These are phyloP conservation scores for Vanderwaltozyma polyspora DNA, from an alignment of 805 yeast genomes.

Conservation along the genomic window DNA sequence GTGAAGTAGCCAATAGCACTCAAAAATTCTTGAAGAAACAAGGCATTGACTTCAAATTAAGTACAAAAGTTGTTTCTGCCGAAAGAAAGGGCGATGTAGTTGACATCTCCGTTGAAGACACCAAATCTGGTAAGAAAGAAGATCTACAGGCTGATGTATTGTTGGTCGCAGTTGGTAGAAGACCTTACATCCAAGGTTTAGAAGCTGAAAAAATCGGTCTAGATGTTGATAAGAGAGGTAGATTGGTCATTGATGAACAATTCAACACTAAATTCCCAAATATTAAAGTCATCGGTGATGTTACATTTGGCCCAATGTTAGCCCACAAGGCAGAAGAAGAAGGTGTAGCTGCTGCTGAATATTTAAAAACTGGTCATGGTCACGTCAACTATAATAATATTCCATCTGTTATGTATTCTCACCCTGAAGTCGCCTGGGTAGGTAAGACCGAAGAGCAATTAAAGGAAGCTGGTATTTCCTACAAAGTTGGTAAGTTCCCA, in stretches of 20 bases:
- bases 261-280: conserved; percentile 86
- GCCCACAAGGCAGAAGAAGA: conserved; percentile 99
- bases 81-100: conserved; percentile 82
- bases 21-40: conserved; percentile 89
- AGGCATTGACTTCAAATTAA: conserved; percentile 85
- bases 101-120: conserved; percentile 77
- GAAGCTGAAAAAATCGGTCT: conserved; percentile 81
- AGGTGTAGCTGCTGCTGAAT: conserved; percentile 97
- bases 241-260: conserved; percentile 88
- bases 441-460: conserved; percentile 93
- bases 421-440: conserved; percentile 99
- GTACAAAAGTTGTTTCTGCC: conserved; percentile 84
- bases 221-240: conserved; percentile 84
- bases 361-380: conserved; percentile 85
- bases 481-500: conserved; percentile 96
- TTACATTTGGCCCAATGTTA: conserved; percentile 96
- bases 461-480: conserved; percentile 83
- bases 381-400: conserved; percentile 97
- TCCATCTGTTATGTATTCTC: conserved; percentile 98
- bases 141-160: conserved; percentile 80
- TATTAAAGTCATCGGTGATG: conserved; percentile 97
- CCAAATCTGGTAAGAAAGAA: conserved; percentile 73
- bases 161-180: conserved; percentile 96
- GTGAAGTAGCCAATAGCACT: conserved; percentile 80
- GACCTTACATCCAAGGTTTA: conserved; percentile 88